Evolutionary conservation across 441 rosid species (phyloP).

Genomic region (Gossypium lobatum): DNA sequence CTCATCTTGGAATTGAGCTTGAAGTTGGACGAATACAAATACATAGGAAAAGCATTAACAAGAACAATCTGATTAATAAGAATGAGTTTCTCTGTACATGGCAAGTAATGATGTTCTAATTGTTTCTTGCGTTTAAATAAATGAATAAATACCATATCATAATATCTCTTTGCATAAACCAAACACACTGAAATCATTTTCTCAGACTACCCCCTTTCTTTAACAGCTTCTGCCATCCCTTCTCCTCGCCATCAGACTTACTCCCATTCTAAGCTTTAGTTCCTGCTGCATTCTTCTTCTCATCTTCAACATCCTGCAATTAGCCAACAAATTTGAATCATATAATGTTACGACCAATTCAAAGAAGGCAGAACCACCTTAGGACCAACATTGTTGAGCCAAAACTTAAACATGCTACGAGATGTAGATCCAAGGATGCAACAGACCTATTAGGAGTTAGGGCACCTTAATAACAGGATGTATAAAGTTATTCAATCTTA

Average conservation of each 20-base stretch:
- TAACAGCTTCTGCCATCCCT: not conserved
- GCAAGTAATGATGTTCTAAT: not conserved
- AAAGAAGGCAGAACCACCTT: not conserved
- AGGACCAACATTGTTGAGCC: not conserved
- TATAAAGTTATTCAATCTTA: conserved; percentile 29
- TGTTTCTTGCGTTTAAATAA: conserved; percentile 6
- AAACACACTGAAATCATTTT: not conserved
- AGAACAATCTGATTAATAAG: not conserved
- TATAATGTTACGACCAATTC: not conserved
- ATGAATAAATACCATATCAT: conserved; percentile 13
- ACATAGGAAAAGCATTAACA: not conserved
- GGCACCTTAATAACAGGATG: not conserved
- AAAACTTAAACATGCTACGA: not conserved
- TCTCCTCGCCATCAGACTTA: not conserved
- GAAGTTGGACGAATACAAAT: not conserved
- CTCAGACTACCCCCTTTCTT: not conserved
- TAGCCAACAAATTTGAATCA: not conserved
- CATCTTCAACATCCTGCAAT: conserved; percentile 75
- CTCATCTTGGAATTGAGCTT: too few relatives aligned
- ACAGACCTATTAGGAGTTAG: not conserved
- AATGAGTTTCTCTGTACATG: conserved; percentile 22
- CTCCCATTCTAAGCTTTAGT: not conserved
- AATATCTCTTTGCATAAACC: not conserved
- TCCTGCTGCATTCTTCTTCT: conserved; percentile 24
- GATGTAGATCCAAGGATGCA: not conserved